Base-by-base conservation (phyloP, 192 early-diverging fungal genomes). In the Mortierella hygrophila region DNA sequence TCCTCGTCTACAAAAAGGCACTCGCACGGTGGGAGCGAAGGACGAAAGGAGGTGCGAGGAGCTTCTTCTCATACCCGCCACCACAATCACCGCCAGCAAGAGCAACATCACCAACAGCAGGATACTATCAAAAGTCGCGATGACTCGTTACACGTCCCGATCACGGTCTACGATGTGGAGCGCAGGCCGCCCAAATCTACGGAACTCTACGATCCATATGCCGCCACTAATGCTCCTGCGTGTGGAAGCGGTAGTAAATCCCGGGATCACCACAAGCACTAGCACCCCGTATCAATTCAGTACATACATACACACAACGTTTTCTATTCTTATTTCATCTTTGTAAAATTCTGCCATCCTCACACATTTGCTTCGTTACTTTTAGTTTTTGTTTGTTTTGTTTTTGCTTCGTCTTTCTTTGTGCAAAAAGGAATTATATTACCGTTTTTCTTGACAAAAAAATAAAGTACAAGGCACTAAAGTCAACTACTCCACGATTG, bases 201-300 rank as follows among this genome's bases (percentile, higher is more conserved):
- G 9, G 83, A 85, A 60, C 70, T 85, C 9, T 85, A 77, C 26
- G 78, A 85, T 69, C 83, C 83, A 1, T 75, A 85, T 46, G 82
- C 75, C 26, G 5, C 44, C 41, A n/a, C 69, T 18, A 70, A 6
- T 6, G 8, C 60, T 65, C n/a, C 60, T 15, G 60, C 10, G 15
- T 29, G 60, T 15, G 60, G 60, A 32, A 65, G 60, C 13, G 60
- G 60, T 65, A 65, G 60, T 26, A 65, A 65, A 65, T 65, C 60
- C 60, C 60, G 60, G 49, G 49, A 52, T 32, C 29, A 15, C 1
- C 29, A 26, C n/a, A 65, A 32, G 60, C 60, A 65, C 60, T 65
- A 65, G 26, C 10, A 52, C 44, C 13, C 13, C 9, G 44, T 7
- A 46, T 15, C 44, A 46, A 15, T 15, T 55, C 54, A 23, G 18